Evolutionary conservation across 2,329 filamentous ascomycete genomes (phyloP), one percentile per base, ranked within the genome.

Genomic region (Xylariaceae sp.): DNA sequence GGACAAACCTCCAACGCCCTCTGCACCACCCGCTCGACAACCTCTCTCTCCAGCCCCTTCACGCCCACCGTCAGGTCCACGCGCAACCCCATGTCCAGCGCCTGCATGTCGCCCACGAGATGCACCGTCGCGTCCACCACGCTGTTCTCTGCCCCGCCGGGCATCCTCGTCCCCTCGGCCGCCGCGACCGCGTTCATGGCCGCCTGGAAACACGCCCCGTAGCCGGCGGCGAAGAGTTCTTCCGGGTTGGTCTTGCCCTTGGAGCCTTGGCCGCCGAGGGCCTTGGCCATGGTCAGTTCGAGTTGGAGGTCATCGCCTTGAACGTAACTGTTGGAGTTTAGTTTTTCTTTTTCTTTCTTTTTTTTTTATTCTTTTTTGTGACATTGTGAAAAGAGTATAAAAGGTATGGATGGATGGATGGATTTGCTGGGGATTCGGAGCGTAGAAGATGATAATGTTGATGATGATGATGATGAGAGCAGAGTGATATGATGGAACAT

Each of bases 171-270:
- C 35, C 58, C 54, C 50, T 56, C 11, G 8, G 50, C 42, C 8
- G 59, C 43, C 39, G 59, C 59, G 2, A 43, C 48, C 1, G 57
- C 59, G 37, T 61, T 61, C 59, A 61, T 61, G 19, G 59, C 55
- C 3, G 50, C 46, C 51, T 61, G 59, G 53, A 61, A 60, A 37
- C 59, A 61, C 3, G 59, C 59, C 32, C 59, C 59, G 47, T 61
- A 61, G 1, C 59, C 59, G 6, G 59, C 59, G 27, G 59, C 59
- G 49, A 61, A 61, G 27, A 61, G 55, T 37, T 61, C 59, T 43
- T 61, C 59, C 9, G 59, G 59, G 27, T 61, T 61, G 46, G 59
- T 61, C 59, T 60, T 60, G 51, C 59, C 59, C 35, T 50, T 55
- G 51, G 58, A 57, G 42, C 57, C 57, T 1, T 19, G 7, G n/a